Percentiles rank a stretch among this genome's conserved stretches.
These are phyloP conservation scores for Apiospora aurea DNA, from an alignment of 2,329 filamentous ascomycete species.

Conservation along the genomic window DNA sequence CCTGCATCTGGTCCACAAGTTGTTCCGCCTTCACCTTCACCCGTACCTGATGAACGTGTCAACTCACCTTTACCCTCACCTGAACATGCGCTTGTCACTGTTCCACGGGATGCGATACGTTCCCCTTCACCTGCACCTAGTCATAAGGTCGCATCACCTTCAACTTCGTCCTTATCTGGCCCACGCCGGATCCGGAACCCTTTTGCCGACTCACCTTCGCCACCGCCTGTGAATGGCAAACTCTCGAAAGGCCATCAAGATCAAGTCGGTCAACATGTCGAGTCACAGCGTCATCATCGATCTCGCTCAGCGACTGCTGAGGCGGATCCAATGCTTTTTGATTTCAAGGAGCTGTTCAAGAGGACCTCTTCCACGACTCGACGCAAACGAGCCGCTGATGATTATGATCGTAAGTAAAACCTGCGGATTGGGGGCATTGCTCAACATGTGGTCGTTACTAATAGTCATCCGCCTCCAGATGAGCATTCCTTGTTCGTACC, in stretches of 20 bases:
- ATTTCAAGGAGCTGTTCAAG: background rate
- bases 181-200: background rate
- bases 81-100: too few species aligned
- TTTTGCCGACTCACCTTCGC: background rate
- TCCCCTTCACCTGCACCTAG: too few species aligned
- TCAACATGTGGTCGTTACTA: background rate
- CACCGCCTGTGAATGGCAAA: background rate
- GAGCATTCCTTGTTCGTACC: background rate
- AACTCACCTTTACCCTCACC: too few species aligned
- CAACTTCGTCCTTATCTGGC: background rate
- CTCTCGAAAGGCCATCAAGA: too few species aligned
- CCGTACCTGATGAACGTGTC: background rate
- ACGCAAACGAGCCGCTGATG: background rate
- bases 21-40: background rate
- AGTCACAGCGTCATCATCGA: background rate
- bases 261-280: background rate
- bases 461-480: background rate
- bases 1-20: background rate
- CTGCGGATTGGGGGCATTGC: background rate
- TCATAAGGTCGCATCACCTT: background rate
- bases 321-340: background rate
- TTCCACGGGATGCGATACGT: background rate
- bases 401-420: background rate
- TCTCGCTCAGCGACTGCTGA: background rate
- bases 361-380: background rate